Evolutionary conservation across 768 basidiomycete species (phyloP), one percentile per base, ranked within the genome.

Genomic region (Pleurotus citrinopileatus): DNA sequence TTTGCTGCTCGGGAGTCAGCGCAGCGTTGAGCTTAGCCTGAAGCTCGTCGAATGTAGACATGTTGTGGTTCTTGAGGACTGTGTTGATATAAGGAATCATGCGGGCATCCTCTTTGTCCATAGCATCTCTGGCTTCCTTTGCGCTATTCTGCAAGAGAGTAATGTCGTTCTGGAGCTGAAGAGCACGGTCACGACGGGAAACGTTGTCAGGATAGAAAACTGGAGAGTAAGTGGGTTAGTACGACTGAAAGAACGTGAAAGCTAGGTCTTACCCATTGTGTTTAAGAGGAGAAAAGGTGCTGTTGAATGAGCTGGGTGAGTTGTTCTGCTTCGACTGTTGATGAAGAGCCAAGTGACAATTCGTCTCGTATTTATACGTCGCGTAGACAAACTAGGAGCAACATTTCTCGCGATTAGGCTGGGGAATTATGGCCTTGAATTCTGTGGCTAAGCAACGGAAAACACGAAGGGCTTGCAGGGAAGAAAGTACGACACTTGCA

Each of bases 151-250:
- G 47, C 13, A 50, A 23, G 19, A 36, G 27, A 15, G 29, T 12
- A 22, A 50, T 50, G 17, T 50, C 47, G 47, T 36, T 36, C 29
- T 50, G 47, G 34, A 50, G 47, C 47, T 50, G 47, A 9, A 50
- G 32, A 23, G 47, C 47, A 2, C 47, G 47, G 32, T 50, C 47
- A 36, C 47, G 47, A 26, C 47, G 47, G 22, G 27, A 32, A 8
- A 50, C 32, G 47, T 50, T 50, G 34, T 32, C 27, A n/a, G 47
- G 47, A n/a, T 29, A 50, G 47, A 50, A 50, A 25, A 50, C 47
- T 50, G 17, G 10, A n/a, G 38, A 40, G 19, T n/a, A 19, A 40
- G 17, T 7, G 19, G 19, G 38, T 40, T 15, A 40, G 19, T n/a
- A 40, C 9, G 38, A n/a, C 17, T 7, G 19, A 12, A 12, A 40